Percentiles rank a stretch among this genome's conserved stretches.
phyloP scores from a whole-genome alignment of 306 rosid species.

The Trifolium fragiferum region DNA sequence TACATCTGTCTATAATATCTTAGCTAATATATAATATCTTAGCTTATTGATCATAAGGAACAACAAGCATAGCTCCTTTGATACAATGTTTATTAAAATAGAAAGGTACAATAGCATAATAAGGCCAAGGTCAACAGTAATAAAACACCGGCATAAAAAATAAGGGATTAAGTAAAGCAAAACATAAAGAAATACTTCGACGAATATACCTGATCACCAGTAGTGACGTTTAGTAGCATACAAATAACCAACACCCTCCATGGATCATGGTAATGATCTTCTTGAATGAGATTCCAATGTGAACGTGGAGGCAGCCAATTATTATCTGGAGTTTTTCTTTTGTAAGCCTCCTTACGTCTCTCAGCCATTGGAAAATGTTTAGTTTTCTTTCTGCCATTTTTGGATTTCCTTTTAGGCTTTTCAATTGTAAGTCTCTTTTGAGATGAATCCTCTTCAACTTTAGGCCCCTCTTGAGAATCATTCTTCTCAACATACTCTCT shows the following conservation, averaged over 20 bases:
- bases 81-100: not conserved
- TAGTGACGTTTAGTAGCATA: constrained; percentile 66
- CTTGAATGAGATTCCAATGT: constrained; percentile 58
- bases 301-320: constrained; percentile 79
- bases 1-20: too few relatives aligned
- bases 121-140: not conserved
- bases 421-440: not conserved
- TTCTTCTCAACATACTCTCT: not conserved
- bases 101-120: not conserved
- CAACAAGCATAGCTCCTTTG: too few relatives aligned
- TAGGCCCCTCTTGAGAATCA: not conserved
- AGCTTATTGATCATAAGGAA: too few relatives aligned
- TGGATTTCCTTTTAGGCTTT: not conserved
- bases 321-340: constrained; percentile 54
- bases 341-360: constrained; percentile 59
- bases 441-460: not conserved
- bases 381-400: not conserved
- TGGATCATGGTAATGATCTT: constrained; percentile 68
- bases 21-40: too few relatives aligned
- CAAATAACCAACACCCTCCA: constrained; percentile 83
- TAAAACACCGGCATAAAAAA: not conserved
- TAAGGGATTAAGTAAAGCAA: not conserved
- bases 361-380: constrained; percentile 43
- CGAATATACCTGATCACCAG: constrained; percentile 58
- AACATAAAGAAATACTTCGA: not conserved